Evolutionary conservation across 495 filamentous ascomycete species (phyloP).

Genomic region (Pseudevernia furfuracea): DNA sequence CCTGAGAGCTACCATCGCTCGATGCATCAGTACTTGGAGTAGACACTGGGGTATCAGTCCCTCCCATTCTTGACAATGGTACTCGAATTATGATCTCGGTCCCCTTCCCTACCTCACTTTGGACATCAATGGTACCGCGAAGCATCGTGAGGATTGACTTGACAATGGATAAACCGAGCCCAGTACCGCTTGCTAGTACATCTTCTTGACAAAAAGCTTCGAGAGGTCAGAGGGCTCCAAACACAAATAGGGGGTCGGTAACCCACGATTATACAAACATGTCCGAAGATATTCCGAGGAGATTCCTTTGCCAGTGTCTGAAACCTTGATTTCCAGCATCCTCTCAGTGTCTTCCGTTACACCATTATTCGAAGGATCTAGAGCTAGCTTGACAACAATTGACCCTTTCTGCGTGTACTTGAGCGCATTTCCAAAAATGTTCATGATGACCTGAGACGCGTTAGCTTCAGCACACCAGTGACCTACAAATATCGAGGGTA

Average conservation of each 20-base stretch:
- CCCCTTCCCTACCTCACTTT: slow-evolving; percentile 43
- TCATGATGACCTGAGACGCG: slow-evolving; percentile 54
- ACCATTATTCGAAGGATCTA: slow-evolving; percentile 32
- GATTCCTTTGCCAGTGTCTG: slow-evolving; percentile 43
- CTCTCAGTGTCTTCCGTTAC: slow-evolving; percentile 18
- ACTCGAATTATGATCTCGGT: slow-evolving; percentile 46
- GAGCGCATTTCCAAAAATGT: slow-evolving; percentile 73
- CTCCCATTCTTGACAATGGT: slow-evolving; percentile 32
- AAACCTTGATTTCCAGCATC: slow-evolving; percentile 36
- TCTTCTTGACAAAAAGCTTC: slow-evolving; percentile 44
- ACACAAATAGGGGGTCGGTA: neutral
- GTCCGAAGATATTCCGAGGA: slow-evolving; percentile 38
- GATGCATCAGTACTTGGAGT: slow-evolving; percentile 22
- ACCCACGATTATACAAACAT: slow-evolving; percentile 33
- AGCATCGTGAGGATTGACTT: slow-evolving; percentile 47
- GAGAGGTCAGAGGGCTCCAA: neutral
- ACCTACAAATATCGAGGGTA: neutral
- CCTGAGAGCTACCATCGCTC: slow-evolving; percentile 6
- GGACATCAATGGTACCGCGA: slow-evolving; percentile 46
- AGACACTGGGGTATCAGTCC: slow-evolving; percentile 19
- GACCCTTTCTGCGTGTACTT: slow-evolving; percentile 67
- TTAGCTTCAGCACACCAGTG: neutral
- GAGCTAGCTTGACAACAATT: slow-evolving; percentile 53
- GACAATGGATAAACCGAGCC: slow-evolving; percentile 47
- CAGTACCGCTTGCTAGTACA: slow-evolving; percentile 47